A percentile compares a stretch with the other conserved stretches of the same genome.
Conservation (phyloP, 805 yeast genomes). For the Metschnikowia proteae region DNA sequence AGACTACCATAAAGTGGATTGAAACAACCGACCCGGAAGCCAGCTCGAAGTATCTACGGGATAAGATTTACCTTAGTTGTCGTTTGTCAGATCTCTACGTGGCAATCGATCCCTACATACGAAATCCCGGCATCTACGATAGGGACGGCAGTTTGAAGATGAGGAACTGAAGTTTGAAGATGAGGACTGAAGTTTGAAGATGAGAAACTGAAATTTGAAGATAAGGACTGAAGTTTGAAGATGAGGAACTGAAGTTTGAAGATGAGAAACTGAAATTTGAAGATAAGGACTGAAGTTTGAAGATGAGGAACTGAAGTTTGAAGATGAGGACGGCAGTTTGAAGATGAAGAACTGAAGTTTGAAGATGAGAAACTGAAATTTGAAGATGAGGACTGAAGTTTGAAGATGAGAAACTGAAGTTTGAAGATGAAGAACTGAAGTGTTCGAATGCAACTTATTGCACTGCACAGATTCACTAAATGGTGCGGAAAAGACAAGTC, state of each 20-base stretch:
- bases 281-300: too few relatives aligned
- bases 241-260: slow-evolving; percentile 26
- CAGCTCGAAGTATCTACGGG: slow-evolving; percentile 46
- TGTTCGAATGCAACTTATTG: background rate
- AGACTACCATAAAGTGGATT: slow-evolving; percentile 75
- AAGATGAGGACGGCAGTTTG: slow-evolving; percentile 71
- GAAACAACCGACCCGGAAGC: slow-evolving; percentile 52
- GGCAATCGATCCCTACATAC: slow-evolving; percentile 71
- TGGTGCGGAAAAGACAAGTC: too few relatives aligned
- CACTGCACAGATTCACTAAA: too few relatives aligned
- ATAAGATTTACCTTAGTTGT: slow-evolving; percentile 50
- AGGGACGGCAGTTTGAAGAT: slow-evolving; percentile 54
- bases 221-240: slow-evolving; percentile 59
- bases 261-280: slow-evolving; percentile 17
- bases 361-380: too few relatives aligned
- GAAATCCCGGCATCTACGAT: slow-evolving; percentile 78
- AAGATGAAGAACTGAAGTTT: slow-evolving; percentile 14
- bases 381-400: too few relatives aligned
- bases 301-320: too few relatives aligned
- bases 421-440: too few relatives aligned
- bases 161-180: slow-evolving; percentile 8
- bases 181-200: too few relatives aligned
- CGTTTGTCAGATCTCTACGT: slow-evolving; percentile 61
- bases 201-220: too few relatives aligned
- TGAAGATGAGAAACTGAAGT: too few relatives aligned